These are phyloP conservation scores for Maudiozyma humilis DNA, from an alignment of 1,139 yeast genomes.

Conservation along the genomic window DNA sequence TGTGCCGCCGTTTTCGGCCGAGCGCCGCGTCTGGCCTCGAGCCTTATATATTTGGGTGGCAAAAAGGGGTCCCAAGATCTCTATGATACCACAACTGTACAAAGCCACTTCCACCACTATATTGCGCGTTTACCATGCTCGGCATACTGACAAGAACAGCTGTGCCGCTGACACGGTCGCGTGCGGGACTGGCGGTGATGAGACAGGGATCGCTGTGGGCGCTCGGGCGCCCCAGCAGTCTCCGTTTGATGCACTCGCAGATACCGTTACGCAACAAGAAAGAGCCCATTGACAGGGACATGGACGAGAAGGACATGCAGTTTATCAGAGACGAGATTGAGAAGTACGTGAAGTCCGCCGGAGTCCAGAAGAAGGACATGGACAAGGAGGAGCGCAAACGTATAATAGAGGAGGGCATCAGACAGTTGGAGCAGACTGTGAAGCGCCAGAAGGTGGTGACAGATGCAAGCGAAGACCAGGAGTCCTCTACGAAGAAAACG, in stretches of 20 bases:
- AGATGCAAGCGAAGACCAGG: conserved; percentile 5
- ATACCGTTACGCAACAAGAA: neutral
- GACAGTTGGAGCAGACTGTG: conserved; percentile 20
- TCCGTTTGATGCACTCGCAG: neutral
- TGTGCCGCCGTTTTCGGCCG: neutral
- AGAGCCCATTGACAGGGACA: conserved; percentile 8
- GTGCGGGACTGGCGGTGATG: neutral
- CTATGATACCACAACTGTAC: too few relatives aligned
- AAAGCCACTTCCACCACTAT: too few relatives aligned
- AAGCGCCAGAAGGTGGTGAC: conserved; percentile 13
- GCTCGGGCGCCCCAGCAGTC: neutral
- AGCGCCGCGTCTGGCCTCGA: neutral
- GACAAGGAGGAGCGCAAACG: conserved; percentile 15
- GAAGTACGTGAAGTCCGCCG: conserved; percentile 17
- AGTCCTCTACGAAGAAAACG: conserved; percentile 1
- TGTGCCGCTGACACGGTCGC: neutral
- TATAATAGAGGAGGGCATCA: conserved; percentile 21
- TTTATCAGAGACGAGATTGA: conserved; percentile 19
- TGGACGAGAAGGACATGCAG: conserved; percentile 20
- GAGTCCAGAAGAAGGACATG: conserved; percentile 10
- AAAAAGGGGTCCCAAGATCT: too few relatives aligned
- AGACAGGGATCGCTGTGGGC: neutral
- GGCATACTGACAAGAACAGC: neutral
- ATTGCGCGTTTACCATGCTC: neutral
- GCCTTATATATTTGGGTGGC: neutral